Base-by-base conservation (phyloP, 192 early-diverging fungal species). In the Backusella mclennaniae region DNA sequence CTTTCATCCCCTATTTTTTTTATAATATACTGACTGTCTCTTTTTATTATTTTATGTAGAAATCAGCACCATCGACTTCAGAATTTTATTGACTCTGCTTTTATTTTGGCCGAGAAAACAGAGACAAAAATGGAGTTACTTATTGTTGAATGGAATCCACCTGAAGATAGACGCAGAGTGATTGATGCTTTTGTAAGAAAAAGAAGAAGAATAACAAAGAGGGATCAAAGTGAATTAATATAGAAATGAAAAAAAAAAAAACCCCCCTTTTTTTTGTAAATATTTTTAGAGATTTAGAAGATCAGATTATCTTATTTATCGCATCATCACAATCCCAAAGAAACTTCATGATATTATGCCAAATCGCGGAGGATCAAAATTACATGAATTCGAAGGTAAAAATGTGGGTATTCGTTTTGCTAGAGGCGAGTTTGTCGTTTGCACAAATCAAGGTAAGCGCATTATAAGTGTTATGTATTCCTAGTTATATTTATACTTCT, bases 71-170 rank as follows among this genome's bases (percentile, higher is more conserved):
- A 82, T 14, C 73, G 80, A 19, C 71, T 82, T 17, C 80, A 82
- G 21, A 82, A 82, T 35, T 82, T 82, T 35, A 75, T 82, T 39
- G 77, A 82, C 53, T 75, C 73, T 38, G 74, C 80, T 11, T 82
- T 69, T 66, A 29, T 77, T 56, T 73, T 82, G 35, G 80, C 80
- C 1, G 76, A 82, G 29, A 67, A 77, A 39, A 78, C 80, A 26
- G 66, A 74, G 15, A 73, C 78, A 33, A 52, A 77, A 23, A 82
- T 82, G 0, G 80, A 82, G 72, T 35, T 82, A 36, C 66, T 82
- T n/a, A 76, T 82, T 74, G 31, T 82, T 35, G 80, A 82, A 73
- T 82, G 80, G 80, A 82, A 82, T 59, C 80, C 80, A 35, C 80
- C 80, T 12, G 56, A 74, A 19, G 59, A 78, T 49, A 77, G 38